Conservation (phyloP, 305 asterid genomes). For the Fraxinus platypoda region DNA sequence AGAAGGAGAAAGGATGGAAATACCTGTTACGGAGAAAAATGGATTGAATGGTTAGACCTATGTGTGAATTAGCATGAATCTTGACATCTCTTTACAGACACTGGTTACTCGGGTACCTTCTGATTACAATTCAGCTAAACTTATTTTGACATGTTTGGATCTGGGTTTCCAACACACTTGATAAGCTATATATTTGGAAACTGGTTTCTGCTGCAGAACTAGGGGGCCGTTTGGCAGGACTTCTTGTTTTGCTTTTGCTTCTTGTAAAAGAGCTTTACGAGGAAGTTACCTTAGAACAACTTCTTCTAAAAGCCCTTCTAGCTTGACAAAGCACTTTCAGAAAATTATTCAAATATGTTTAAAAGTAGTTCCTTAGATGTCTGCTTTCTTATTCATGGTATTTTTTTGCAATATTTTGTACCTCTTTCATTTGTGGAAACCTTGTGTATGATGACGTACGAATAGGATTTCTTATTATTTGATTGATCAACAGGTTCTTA, state of each 20-base stretch:
- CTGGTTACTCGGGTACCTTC: not conserved
- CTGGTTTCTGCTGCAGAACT: not conserved
- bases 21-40: not conserved
- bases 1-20: not conserved
- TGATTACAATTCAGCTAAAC: not conserved
- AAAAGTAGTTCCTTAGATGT: not conserved
- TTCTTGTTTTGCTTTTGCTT: not conserved
- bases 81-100: not conserved
- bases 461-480: conserved; percentile 9
- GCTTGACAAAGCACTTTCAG: not conserved
- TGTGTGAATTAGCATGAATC: not conserved
- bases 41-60: not conserved
- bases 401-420: not conserved
- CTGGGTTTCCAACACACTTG: not conserved
- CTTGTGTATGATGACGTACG: not conserved
- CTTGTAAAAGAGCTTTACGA: not conserved
- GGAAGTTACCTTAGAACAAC: not conserved
- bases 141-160: not conserved
- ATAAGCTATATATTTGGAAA: not conserved
- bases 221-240: not conserved
- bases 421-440: not conserved
- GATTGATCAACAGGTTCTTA: conserved; percentile 57
- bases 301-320: not conserved
- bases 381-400: not conserved
- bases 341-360: not conserved